Evolutionary conservation across 1,139 yeast species (phyloP), one percentile per base, ranked within the genome.

Genomic region (Sugiyamaella grinbergsii): DNA sequence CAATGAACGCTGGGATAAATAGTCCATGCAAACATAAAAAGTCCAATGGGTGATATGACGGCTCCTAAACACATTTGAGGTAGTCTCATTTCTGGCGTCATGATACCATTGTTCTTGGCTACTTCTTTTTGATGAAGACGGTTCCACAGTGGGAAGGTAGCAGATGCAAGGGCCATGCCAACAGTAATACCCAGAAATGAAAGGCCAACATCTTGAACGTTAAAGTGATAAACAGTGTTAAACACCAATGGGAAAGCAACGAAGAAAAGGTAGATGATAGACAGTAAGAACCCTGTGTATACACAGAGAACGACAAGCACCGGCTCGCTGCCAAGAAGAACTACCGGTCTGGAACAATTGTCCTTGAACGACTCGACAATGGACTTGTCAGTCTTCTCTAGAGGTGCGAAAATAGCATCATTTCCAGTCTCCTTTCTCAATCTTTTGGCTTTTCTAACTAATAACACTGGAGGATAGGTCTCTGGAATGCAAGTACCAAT

Each of bases 21-120:
- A 0, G 88, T 79, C 89, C 90, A 84, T 3, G 83, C 88, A 60
- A 83, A 74, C 71, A 85, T 79, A 69, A 84, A 82, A 39, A 83
- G 71, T 0, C 87, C 82, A 20, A 76, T 68, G 1, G 90, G 89
- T 56, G 80, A 71, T 50, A 74, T 63, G 47, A 78, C 63, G 1
- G 80, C 74, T 5, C 70, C 66, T 40, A 63, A 55, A 63, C 74
- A 72, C 58, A 81, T 69, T 20, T 89, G 83, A 11, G 82, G 81
- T 54, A 88, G 73, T 70, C 95, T 81, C 40, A 81, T 82, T 66
- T 88, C 96, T 1, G 96, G 63, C 42, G 52, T 53, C 23, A 50
- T 41, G 3, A 41, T 49, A 8, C 59, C 58, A 13, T 45, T 38
- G 37, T 54, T 59, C 10, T 36, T 47, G 5, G 50, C 54, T 5